Percentiles rank a stretch among this genome's conserved stretches.
These are phyloP conservation scores for Candida sp. DNA, from an alignment of 1,139 yeast species.

Conservation along the genomic window DNA sequence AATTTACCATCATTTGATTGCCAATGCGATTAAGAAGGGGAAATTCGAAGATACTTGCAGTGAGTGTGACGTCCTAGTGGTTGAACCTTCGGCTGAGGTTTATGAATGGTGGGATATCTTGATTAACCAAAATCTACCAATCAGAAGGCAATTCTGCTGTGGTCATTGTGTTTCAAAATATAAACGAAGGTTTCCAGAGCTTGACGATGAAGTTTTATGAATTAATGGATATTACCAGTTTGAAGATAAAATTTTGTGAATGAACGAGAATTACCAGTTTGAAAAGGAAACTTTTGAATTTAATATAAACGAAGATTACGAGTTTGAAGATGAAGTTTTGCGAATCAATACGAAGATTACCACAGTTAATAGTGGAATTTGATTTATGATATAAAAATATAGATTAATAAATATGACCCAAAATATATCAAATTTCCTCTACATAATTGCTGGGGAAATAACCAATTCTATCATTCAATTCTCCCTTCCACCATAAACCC, in stretches of 20 bases:
- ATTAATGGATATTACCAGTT: no score
- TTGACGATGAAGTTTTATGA: slow-evolving; percentile 4
- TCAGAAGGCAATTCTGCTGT: slow-evolving; percentile 38
- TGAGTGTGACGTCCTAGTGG: slow-evolving; percentile 32
- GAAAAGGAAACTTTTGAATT: no score
- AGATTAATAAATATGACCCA: not conserved
- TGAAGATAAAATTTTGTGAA: no score
- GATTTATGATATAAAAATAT: no score
- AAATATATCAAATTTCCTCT: slow-evolving; percentile 11
- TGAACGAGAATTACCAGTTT: no score
- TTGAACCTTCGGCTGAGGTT: slow-evolving; percentile 41
- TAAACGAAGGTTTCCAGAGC: slow-evolving; percentile 7
- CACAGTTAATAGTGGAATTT: no score
- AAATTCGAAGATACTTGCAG: slow-evolving; percentile 34
- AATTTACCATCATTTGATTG: slow-evolving; percentile 29
- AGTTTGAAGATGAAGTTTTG: no score
- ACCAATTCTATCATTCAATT: slow-evolving; percentile 44
- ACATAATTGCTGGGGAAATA: slow-evolving; percentile 58
- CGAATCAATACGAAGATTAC: no score
- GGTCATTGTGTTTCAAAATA: slow-evolving; percentile 33
- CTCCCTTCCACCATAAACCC: slow-evolving; percentile 64
- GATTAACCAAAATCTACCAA: slow-evolving; percentile 34
- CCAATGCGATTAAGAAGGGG: slow-evolving; percentile 38
- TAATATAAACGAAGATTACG: no score
- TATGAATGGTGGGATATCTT: slow-evolving; percentile 48